Evolutionary conservation across 73 alveolate genomes (phyloP).

Genomic region (Loxodes magnus): DNA sequence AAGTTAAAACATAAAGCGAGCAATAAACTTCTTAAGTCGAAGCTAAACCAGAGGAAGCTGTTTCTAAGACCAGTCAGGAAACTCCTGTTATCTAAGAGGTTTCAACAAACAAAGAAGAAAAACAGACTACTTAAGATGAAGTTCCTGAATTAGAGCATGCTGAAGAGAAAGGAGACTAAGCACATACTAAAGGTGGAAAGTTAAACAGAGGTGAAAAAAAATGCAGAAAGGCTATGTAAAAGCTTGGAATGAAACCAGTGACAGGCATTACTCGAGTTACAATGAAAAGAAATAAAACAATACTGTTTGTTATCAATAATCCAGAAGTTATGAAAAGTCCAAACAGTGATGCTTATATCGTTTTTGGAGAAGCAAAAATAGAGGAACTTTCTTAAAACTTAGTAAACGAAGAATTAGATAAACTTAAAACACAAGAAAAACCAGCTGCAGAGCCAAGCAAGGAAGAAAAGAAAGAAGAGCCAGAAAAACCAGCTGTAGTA

Average conservation of each 20-base stretch:
- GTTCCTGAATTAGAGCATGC: no score
- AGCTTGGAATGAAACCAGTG: constrained; percentile 83
- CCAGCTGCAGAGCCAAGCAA: constrained; percentile 11
- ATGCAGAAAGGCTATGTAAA: constrained; percentile 89
- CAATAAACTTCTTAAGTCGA: no score
- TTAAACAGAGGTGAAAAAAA: constrained; percentile 92
- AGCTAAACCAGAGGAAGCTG: no score
- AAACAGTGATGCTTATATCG: constrained; percentile 75
- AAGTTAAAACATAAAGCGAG: no score
- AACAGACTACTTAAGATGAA: no score
- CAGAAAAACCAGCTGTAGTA: constrained; percentile 45
- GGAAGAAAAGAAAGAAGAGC: constrained; percentile 17
- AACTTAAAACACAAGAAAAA: constrained; percentile 19
- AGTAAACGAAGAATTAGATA: constrained; percentile 18
- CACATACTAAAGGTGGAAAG: constrained; percentile 51
- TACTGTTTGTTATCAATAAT: constrained; percentile 76
- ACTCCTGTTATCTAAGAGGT: no score
- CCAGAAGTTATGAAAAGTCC: constrained; percentile 93
- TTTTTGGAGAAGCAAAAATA: constrained; percentile 75
- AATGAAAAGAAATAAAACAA: constrained; percentile 87
- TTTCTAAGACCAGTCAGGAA: no score
- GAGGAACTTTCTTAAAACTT: constrained; percentile 56
- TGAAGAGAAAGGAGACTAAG: constrained; percentile 26
- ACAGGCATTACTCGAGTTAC: constrained; percentile 94
- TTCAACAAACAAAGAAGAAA: no score